phyloP scores from a whole-genome alignment of 495 filamentous ascomycete genomes.

The Peziza echinospora region DNA sequence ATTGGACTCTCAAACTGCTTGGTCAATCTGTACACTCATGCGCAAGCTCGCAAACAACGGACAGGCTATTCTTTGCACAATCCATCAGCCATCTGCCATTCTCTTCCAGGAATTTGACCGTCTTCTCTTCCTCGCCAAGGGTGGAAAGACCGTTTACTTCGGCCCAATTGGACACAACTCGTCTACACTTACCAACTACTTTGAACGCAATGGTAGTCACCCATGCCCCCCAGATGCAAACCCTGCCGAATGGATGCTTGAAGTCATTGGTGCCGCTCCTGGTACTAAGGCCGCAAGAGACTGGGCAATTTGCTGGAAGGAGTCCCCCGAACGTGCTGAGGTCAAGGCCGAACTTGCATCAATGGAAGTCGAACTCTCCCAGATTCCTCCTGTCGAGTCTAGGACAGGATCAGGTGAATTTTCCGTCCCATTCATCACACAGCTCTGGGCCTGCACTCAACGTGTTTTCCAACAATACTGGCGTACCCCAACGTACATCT shows the following conservation, averaged over 20 bases:
- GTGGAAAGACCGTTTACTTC: conserved; percentile 71
- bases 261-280: conserved; percentile 32
- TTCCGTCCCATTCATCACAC: conserved; percentile 31
- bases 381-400: conserved; percentile 20
- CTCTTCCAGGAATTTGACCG: conserved; percentile 83
- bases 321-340: conserved; percentile 34
- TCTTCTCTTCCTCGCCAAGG: conserved; percentile 58
- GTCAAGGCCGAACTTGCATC: neutral
- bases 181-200: conserved; percentile 18
- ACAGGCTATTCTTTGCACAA: conserved; percentile 76
- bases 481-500: conserved; percentile 72
- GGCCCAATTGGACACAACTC: conserved; percentile 48
- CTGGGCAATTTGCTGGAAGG: conserved; percentile 54
- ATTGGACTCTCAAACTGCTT: conserved; percentile 68
- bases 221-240: conserved; percentile 30
- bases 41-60: conserved; percentile 64
- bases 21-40: conserved; percentile 58
- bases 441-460: conserved; percentile 32
- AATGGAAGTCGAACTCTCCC: conserved; percentile 38
- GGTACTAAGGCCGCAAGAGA: conserved; percentile 34
- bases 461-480: conserved; percentile 79
- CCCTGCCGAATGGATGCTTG: conserved; percentile 19
- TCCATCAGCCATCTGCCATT: conserved; percentile 81
- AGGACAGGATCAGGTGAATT: conserved; percentile 25
- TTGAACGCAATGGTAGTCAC: conserved; percentile 26